A percentile compares a stretch with the other conserved stretches of the same genome.
Evolutionary conservation across 2,329 filamentous ascomycete species (phyloP).

Genomic region (Zopfia rhizophila): DNA sequence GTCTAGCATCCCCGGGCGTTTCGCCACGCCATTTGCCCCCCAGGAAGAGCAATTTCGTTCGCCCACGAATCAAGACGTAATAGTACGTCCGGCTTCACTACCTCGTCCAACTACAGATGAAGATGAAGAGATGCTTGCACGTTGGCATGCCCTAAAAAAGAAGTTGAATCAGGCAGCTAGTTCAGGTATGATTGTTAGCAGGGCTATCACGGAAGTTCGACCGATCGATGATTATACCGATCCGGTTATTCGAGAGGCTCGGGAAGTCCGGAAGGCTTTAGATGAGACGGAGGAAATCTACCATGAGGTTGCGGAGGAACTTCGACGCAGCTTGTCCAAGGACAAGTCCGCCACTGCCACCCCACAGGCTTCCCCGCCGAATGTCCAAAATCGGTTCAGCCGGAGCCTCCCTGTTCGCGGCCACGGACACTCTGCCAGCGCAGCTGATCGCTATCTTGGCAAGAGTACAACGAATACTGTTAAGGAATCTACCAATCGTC

Average conservation of each 20-base stretch:
- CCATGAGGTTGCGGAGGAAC: slow-evolving; percentile 1
- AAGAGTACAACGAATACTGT: slow-evolving; percentile 22
- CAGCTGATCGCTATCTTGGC: slow-evolving; percentile 24
- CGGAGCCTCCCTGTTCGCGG: slow-evolving; percentile 38
- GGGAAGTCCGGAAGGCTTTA: slow-evolving; percentile 1
- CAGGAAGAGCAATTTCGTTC: too few species aligned
- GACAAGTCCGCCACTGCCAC: slow-evolving; percentile 11
- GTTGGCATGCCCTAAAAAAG: neutral
- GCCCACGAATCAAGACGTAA: too few species aligned
- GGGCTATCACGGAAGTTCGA: neutral
- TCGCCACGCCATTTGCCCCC: neutral
- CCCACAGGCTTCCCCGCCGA: slow-evolving; percentile 17
- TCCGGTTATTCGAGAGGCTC: neutral
- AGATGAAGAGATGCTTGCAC: slow-evolving; percentile 7
- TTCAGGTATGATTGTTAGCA: too few species aligned
- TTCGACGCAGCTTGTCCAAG: neutral
- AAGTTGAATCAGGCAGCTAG: neutral
- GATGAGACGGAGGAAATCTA: slow-evolving; percentile 11
- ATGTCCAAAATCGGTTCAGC: slow-evolving; percentile 34
- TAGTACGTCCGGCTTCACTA: too few species aligned
- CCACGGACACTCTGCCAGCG: neutral
- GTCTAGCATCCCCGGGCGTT: neutral
- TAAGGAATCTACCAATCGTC: slow-evolving; percentile 20
- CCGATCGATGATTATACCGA: neutral
- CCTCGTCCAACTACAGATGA: too few species aligned